Percentiles rank a stretch among this genome's conserved stretches.
Conservation (phyloP, 306 rosid species). For the Quercus variabilis region DNA sequence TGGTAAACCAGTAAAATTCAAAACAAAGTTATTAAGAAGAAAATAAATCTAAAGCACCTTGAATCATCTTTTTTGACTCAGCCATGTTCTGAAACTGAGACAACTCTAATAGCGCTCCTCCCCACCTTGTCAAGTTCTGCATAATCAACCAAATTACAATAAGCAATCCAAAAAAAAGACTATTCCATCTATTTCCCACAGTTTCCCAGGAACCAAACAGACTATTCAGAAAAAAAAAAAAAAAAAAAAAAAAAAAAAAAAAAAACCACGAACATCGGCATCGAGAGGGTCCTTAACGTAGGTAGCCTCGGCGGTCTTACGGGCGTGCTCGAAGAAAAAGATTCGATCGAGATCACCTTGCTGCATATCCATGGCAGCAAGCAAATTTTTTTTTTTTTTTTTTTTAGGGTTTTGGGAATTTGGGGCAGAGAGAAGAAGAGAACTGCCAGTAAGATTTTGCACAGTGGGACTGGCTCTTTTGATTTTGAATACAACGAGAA, state of each 20-base stretch:
- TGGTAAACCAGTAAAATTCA: not conserved
- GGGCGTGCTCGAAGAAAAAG: conserved; percentile 83
- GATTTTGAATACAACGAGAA: not conserved
- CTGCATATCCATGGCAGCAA: conserved; percentile 58
- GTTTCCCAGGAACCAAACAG: not conserved
- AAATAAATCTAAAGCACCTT: conserved; percentile 35
- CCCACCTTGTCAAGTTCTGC: conserved; percentile 94
- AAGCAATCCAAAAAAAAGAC: not conserved
- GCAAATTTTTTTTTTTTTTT: not conserved
- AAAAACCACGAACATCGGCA: conserved; percentile 52
- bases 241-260: not conserved
- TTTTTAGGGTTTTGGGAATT: not conserved
- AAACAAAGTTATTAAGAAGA: not conserved
- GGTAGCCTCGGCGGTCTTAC: conserved; percentile 57
- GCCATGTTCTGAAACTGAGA: conserved; percentile 72
- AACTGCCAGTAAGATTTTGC: not conserved
- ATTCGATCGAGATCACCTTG: conserved; percentile 67
- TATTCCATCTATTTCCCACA: not conserved
- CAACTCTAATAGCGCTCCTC: conserved; percentile 71
- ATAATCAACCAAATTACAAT: not conserved
- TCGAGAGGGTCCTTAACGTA: conserved; percentile 65
- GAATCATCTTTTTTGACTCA: conserved; percentile 62
- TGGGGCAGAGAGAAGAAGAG: not conserved
- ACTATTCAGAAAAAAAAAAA: not conserved
- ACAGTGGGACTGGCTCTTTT: not conserved